Conservation (phyloP, 495 filamentous ascomycete species). For the Astrothelium subdiscretum region DNA sequence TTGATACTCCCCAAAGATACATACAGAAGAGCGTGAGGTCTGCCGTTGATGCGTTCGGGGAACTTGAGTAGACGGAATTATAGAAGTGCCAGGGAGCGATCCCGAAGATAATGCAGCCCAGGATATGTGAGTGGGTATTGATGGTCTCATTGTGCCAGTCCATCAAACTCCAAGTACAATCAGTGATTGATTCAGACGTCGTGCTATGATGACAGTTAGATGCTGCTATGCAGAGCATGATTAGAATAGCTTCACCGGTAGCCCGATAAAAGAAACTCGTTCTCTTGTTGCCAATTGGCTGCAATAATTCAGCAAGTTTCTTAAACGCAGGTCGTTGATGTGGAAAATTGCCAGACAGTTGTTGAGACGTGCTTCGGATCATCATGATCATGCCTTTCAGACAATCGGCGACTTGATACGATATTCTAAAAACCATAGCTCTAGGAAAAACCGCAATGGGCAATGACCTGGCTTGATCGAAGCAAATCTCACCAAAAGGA, state of each 20-base stretch:
- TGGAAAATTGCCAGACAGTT: background rate
- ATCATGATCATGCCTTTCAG: too few relatives aligned
- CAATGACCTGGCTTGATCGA: background rate
- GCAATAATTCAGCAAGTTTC: background rate
- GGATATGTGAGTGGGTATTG: constrained; percentile 41
- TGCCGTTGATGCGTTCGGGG: constrained; percentile 18
- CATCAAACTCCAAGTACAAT: constrained; percentile 9
- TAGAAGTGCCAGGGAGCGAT: constrained; percentile 30
- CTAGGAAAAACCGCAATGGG: background rate
- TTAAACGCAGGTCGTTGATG: background rate
- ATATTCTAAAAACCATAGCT: background rate
- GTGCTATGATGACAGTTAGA: background rate
- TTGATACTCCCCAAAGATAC: constrained; percentile 39
- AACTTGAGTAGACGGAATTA: constrained; percentile 23
- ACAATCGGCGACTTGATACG: background rate
- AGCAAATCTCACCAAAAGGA: background rate
- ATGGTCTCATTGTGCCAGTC: constrained; percentile 38
- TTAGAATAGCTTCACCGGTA: constrained; percentile 6
- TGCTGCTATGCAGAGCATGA: background rate
- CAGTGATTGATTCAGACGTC: constrained; percentile 1
- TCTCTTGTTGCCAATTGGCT: constrained; percentile 3
- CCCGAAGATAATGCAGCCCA: constrained; percentile 38
- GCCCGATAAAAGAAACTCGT: constrained; percentile 11
- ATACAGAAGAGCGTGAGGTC: constrained; percentile 36
- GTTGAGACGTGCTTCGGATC: too few relatives aligned